These are phyloP conservation scores for Iris pallida DNA, from an alignment of 116 monocot species.

Conservation along the genomic window DNA sequence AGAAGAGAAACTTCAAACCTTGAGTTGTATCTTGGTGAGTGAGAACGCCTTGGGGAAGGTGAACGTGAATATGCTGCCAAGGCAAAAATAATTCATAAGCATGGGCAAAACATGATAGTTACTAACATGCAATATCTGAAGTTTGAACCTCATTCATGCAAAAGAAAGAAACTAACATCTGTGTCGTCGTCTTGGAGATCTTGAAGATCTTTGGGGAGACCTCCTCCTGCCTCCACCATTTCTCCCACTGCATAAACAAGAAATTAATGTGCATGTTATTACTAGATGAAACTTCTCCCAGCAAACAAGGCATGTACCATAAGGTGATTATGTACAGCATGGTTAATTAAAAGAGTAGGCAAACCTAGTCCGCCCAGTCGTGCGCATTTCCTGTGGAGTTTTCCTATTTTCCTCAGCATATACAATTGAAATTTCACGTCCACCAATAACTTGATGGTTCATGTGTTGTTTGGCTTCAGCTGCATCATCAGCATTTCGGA, in stretches of 20 bases:
- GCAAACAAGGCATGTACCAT: no score
- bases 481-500: constrained; percentile 80
- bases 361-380: constrained; percentile 53
- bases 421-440: constrained; percentile 84
- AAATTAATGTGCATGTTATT: not conserved
- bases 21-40: constrained; percentile 40
- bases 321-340: no score
- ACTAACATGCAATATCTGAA: not conserved
- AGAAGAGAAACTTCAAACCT: constrained; percentile 42
- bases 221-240: constrained; percentile 38
- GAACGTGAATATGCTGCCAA: constrained; percentile 74
- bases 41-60: constrained; percentile 25
- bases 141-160: not conserved
- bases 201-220: constrained; percentile 32
- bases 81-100: constrained; percentile 9
- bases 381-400: constrained; percentile 82
- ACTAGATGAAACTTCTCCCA: no score
- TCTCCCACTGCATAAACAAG: constrained; percentile 43
- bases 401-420: constrained; percentile 91
- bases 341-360: no score
- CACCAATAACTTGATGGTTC: constrained; percentile 82
- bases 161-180: constrained; percentile 32
- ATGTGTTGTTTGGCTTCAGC: constrained; percentile 68
- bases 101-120: not conserved
- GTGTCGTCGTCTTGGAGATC: constrained; percentile 45